Evolutionary conservation across 1,284 basidiomycete species (phyloP).

Genomic region (Papiliotrema flavescens): DNA sequence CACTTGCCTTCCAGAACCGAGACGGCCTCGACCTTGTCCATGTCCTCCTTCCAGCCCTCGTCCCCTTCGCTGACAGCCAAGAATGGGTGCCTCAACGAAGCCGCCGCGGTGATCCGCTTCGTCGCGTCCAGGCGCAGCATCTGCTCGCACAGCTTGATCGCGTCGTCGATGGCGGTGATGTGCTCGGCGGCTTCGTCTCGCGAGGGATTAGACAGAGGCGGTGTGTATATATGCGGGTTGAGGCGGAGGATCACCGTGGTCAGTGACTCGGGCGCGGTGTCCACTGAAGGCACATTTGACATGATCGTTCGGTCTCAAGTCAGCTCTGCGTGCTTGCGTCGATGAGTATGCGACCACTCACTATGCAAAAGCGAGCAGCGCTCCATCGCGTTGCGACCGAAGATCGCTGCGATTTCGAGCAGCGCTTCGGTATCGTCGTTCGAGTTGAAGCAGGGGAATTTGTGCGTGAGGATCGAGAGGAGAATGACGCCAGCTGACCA

Average conservation of each 20-base stretch:
- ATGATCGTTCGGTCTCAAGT: constrained; percentile 72
- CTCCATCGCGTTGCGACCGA: constrained; percentile 81
- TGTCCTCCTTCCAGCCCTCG: constrained; percentile 6
- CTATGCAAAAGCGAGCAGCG: constrained; percentile 84
- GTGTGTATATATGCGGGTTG: constrained; percentile 67
- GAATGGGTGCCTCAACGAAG: constrained; percentile 74
- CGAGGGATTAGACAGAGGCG: constrained; percentile 48
- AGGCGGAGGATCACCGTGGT: constrained; percentile 67
- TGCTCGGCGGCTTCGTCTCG: constrained; percentile 50
- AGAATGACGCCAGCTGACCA: constrained; percentile 95
- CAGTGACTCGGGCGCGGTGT: constrained; percentile 64
- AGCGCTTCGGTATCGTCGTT: constrained; percentile 92
- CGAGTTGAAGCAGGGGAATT: constrained; percentile 94
- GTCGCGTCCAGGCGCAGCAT: constrained; percentile 72
- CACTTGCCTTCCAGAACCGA: constrained; percentile 35
- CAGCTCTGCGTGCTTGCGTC: constrained; percentile 6
- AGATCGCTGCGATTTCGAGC: constrained; percentile 87
- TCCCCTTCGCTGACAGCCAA: constrained; percentile 44
- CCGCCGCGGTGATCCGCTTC: constrained; percentile 67
- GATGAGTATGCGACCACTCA: constrained; percentile 50
- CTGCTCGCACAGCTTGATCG: constrained; percentile 67
- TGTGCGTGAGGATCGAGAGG: constrained; percentile 83
- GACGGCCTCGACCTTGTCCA: constrained; percentile 18
- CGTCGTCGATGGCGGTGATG: constrained; percentile 58
- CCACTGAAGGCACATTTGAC: constrained; percentile 75